phyloP scores from a whole-genome alignment of 441 rosid species.

The Eruca vesicaria region DNA sequence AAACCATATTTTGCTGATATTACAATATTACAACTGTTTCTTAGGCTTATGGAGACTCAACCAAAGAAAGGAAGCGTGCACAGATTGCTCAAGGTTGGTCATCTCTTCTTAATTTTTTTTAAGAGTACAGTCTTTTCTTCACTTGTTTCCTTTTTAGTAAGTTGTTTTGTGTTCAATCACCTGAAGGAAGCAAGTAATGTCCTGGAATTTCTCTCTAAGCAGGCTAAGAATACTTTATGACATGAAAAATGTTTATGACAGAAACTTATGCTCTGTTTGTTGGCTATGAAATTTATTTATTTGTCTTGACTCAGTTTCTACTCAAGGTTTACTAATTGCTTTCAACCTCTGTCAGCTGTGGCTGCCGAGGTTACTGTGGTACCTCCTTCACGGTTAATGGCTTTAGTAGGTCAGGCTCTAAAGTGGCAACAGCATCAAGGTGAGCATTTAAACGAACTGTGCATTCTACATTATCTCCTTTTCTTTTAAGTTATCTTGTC shows the following conservation, averaged over 20 bases:
- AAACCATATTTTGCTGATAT: constrained; percentile 8
- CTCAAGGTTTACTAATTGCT: constrained; percentile 7
- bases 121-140: not conserved
- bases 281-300: too few species aligned
- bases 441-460: constrained; percentile 30
- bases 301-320: not conserved
- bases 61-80: constrained; percentile 94
- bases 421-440: constrained; percentile 99
- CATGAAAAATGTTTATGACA: not conserved
- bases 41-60: constrained; percentile 92
- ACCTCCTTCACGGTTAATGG: constrained; percentile 98
- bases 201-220: not conserved
- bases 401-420: constrained; percentile 94
- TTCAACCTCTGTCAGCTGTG: constrained; percentile 52
- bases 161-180: not conserved
- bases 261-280: too few species aligned
- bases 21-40: constrained; percentile 14
- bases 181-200: not conserved
- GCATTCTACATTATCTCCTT: not conserved
- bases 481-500: not conserved
- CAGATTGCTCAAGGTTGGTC: constrained; percentile 94
- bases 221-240: not conserved
- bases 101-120: not conserved
- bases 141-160: not conserved
- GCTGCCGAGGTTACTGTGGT: constrained; percentile 96